phyloP scores from a whole-genome alignment of 2,329 filamentous ascomycete genomes.

The Orbilia brochopaga region DNA sequence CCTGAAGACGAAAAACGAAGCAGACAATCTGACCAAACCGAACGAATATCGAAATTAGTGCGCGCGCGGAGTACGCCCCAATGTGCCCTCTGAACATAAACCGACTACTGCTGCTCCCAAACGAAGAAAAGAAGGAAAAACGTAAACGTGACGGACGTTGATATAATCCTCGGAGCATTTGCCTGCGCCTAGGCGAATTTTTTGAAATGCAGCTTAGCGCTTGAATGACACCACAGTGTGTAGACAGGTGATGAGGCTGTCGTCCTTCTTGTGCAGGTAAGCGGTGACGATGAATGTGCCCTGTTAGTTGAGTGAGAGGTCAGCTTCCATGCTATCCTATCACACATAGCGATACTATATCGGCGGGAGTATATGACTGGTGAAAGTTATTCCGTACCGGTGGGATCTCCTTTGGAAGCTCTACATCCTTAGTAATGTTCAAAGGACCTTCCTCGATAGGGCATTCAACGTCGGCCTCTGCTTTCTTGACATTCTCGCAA shows the following conservation, averaged over 20 bases:
- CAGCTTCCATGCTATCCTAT: constrained; percentile 30
- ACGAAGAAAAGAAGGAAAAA: background rate
- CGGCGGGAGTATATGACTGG: no score
- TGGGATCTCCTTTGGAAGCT: constrained; percentile 84
- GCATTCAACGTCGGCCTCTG: constrained; percentile 86
- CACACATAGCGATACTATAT: background rate
- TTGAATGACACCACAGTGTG: constrained; percentile 73
- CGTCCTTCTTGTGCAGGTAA: constrained; percentile 77
- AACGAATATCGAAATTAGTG: no score
- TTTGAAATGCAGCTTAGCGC: no score
- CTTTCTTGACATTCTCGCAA: constrained; percentile 75
- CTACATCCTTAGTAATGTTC: constrained; percentile 77
- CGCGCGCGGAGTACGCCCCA: no score
- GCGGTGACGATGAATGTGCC: constrained; percentile 89
- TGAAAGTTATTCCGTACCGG: constrained; percentile 67
- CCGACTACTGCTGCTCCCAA: background rate
- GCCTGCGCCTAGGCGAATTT: no score
- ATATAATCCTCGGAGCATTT: no score
- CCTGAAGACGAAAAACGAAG: no score
- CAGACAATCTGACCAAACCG: no score
- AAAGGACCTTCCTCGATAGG: constrained; percentile 81
- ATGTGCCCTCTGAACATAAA: no score
- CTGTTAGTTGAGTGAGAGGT: constrained; percentile 59
- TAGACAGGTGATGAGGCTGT: constrained; percentile 82
- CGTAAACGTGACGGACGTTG: no score